Conservation (phyloP, 129 eudicot species). For the Pittosporum tobira region DNA sequence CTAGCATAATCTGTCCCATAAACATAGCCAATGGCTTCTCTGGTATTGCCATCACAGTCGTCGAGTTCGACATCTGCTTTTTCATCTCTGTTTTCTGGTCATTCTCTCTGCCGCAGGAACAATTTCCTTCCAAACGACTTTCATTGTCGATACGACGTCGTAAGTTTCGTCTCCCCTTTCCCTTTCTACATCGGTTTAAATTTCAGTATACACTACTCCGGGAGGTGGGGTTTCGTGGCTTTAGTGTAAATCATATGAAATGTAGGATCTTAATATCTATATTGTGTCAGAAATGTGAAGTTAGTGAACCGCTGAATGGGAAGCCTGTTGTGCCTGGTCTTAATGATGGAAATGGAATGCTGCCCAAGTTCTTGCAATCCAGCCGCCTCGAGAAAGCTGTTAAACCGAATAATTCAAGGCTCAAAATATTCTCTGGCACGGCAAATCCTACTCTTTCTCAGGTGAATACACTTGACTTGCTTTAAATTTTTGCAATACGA, state of each 20-base stretch:
- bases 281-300: slow-evolving; percentile 18
- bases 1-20: background rate
- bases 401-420: slow-evolving; percentile 42
- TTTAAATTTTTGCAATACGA: background rate
- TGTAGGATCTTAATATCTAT: too few species aligned
- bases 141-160: slow-evolving; percentile 3
- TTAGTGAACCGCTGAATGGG: slow-evolving; percentile 39
- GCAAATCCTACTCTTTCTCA: slow-evolving; percentile 81
- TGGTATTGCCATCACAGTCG: background rate
- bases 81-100: background rate
- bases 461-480: slow-evolving; percentile 31
- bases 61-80: background rate
- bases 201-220: too few species aligned
- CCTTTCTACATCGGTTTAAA: background rate
- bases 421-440: slow-evolving; percentile 83
- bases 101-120: background rate
- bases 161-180: background rate
- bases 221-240: too few species aligned
- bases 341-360: slow-evolving; percentile 41
- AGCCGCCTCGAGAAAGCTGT: slow-evolving; percentile 49
- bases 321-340: slow-evolving; percentile 55
- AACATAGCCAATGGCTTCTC: background rate
- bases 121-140: background rate
- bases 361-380: slow-evolving; percentile 51
- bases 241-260: too few species aligned